These are phyloP conservation scores for Arbutus unedo DNA, from an alignment of 148 eudicot species.

Conservation along the genomic window DNA sequence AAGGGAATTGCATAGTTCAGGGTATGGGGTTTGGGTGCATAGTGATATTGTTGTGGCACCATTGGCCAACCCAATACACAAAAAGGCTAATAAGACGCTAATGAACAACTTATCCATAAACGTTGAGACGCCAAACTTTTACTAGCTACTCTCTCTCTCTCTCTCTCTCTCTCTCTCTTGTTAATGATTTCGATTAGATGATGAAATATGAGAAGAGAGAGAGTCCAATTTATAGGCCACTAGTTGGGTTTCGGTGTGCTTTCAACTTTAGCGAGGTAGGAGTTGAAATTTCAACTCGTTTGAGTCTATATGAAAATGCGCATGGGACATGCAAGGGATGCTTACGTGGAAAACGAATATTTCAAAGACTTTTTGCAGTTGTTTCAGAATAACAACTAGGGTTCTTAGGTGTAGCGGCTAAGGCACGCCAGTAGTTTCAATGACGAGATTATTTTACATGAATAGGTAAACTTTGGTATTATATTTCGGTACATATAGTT, in stretches of 20 bases:
- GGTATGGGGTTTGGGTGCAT: conserved; percentile 46
- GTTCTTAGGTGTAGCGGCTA: neutral
- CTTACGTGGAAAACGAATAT: neutral
- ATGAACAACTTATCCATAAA: neutral
- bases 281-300: neutral
- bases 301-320: neutral
- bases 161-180: neutral
- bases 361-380: neutral
- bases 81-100: neutral
- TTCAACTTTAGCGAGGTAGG: neutral
- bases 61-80: conserved; percentile 22
- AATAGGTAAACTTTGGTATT: neutral
- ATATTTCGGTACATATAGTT: too few relatives aligned
- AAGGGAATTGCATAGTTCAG: conserved; percentile 36
- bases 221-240: conserved; percentile 7
- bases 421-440: neutral
- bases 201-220: neutral
- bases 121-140: neutral
- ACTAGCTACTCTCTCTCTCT: neutral
- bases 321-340: neutral
- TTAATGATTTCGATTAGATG: neutral
- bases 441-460: neutral
- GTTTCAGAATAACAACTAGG: neutral
- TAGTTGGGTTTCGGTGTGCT: neutral
- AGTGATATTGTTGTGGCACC: conserved; percentile 26